Percentiles rank a stretch among this genome's conserved stretches.
Conservation (phyloP, 2,329 filamentous ascomycete genomes). For the Beauveria asiatica region DNA sequence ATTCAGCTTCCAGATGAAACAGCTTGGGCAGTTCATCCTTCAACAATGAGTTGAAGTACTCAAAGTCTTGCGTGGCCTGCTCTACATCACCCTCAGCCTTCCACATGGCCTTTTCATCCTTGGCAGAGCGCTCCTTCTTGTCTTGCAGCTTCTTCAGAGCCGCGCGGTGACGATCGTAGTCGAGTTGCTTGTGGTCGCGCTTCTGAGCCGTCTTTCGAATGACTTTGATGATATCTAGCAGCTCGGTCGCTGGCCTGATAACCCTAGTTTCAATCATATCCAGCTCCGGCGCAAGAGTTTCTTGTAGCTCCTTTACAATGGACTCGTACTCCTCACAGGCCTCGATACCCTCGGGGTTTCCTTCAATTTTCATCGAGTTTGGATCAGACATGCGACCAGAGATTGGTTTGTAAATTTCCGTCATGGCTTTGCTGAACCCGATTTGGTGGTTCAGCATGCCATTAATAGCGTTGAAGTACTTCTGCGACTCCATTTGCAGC, state of each 20-base stretch:
- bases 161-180: constrained; percentile 81
- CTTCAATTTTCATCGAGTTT: constrained; percentile 69
- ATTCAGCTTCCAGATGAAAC: constrained; percentile 82
- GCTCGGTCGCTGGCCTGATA: constrained; percentile 85
- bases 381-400: constrained; percentile 93
- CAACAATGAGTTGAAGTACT: constrained; percentile 94
- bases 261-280: constrained; percentile 95
- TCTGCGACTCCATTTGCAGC: constrained; percentile 91
- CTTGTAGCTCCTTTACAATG: constrained; percentile 83
- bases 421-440: constrained; percentile 92
- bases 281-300: constrained; percentile 79
- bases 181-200: constrained; percentile 94
- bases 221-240: constrained; percentile 89
- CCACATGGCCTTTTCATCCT: constrained; percentile 96
- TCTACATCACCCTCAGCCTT: constrained; percentile 90
- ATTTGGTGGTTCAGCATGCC: constrained; percentile 97
- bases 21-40: constrained; percentile 93
- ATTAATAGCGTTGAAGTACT: constrained; percentile 97
- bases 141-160: constrained; percentile 90
- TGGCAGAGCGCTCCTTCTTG: constrained; percentile 91
- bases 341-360: constrained; percentile 84
- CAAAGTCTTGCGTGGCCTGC: constrained; percentile 86
- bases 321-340: constrained; percentile 95
- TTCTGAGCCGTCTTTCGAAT: constrained; percentile 84
- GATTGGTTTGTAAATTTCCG: constrained; percentile 96